phyloP scores from a whole-genome alignment of 2,329 filamentous ascomycete species.

The Ophiostoma sp. region DNA sequence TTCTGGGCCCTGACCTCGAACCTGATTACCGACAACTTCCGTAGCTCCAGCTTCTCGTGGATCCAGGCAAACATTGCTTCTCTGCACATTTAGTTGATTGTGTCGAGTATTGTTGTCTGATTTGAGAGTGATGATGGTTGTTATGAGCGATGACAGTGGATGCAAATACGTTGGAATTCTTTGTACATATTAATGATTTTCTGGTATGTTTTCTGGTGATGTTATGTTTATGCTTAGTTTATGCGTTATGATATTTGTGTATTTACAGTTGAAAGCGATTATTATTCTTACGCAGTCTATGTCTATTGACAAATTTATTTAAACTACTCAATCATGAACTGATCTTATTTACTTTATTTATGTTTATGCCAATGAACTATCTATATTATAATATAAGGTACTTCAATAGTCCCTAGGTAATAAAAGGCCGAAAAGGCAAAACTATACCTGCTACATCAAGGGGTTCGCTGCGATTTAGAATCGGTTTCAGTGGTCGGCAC shows the following conservation, averaged over 20 bases:
- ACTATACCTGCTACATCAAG: too few relatives aligned
- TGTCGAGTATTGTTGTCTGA: neutral
- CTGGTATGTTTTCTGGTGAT: neutral
- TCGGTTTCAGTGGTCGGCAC: too few relatives aligned
- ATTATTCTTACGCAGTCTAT: neutral
- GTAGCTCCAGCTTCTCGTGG: neutral
- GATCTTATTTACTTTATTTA: too few relatives aligned
- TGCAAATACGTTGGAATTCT: neutral
- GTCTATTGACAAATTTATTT: neutral
- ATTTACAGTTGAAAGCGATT: neutral
- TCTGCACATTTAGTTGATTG: neutral
- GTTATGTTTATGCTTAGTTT: neutral
- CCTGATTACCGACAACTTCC: slow-evolving; percentile 5
- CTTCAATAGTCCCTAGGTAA: too few relatives aligned
- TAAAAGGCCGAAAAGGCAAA: too few relatives aligned
- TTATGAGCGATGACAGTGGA: neutral
- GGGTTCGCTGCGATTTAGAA: too few relatives aligned
- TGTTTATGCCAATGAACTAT: too few relatives aligned
- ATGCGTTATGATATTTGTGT: neutral
- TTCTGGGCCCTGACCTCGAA: slow-evolving; percentile 10
- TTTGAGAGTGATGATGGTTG: neutral
- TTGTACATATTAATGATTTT: neutral
- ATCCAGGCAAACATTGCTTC: neutral
- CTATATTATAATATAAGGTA: too few relatives aligned
- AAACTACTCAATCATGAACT: too few relatives aligned